phyloP scores from a whole-genome alignment of 805 yeast genomes.

The Myxozyma nipponensis region DNA sequence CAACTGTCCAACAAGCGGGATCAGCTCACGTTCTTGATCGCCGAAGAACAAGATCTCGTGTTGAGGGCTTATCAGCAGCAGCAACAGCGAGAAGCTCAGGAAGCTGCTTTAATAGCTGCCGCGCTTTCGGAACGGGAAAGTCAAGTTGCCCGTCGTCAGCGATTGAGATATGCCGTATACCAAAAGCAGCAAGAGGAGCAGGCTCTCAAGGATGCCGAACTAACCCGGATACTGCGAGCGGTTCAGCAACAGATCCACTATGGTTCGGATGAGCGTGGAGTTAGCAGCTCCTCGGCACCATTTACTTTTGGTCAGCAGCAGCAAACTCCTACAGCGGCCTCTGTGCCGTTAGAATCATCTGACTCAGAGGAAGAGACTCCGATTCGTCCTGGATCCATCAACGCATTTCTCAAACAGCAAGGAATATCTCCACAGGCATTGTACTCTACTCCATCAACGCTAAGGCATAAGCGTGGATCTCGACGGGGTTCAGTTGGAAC shows the following conservation, averaged over 20 bases:
- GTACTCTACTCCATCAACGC: conserved; percentile 1
- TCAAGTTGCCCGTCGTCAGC: conserved; percentile 23
- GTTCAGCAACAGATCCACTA: conserved; percentile 8
- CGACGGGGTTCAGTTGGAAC: conserved; percentile 11
- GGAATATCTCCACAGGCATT: conserved; percentile 18
- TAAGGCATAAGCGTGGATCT: conserved; percentile 16
- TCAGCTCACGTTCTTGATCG: conserved; percentile 29
- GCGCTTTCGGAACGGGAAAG: conserved; percentile 23
- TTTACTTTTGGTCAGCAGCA: background rate
- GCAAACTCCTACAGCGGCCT: background rate
- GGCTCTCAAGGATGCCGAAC: conserved; percentile 19
- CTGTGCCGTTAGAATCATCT: conserved; percentile 3
- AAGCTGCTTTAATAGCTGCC: conserved; percentile 13
- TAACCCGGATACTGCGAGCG: conserved; percentile 8
- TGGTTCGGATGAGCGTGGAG: background rate
- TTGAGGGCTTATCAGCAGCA: conserved; percentile 27
- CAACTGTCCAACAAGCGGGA: conserved; percentile 29
- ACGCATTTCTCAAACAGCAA: conserved; percentile 16
- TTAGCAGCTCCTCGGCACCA: background rate
- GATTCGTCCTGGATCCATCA: conserved; percentile 20
- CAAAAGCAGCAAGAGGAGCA: conserved; percentile 26
- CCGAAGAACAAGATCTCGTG: conserved; percentile 32
- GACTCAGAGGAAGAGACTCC: conserved; percentile 17
- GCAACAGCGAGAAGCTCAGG: conserved; percentile 11
- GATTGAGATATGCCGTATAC: conserved; percentile 23